These are phyloP conservation scores for Penicillium samsonianum DNA, from an alignment of 495 filamentous ascomycete species.

Conservation along the genomic window DNA sequence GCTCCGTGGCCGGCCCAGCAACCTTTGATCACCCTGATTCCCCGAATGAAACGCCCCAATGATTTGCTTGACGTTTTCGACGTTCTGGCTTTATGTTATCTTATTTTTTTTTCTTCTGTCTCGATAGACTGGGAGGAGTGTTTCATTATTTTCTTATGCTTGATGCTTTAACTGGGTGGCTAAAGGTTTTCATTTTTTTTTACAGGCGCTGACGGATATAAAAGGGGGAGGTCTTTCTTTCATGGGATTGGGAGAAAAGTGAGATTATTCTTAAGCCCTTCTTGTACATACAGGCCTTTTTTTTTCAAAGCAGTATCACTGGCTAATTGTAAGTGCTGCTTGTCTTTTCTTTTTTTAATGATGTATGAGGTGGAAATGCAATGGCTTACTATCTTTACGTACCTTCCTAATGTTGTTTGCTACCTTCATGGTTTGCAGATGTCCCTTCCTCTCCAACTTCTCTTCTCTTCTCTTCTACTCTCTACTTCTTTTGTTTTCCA, in stretches of 20 bases:
- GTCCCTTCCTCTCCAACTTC: slow-evolving; percentile 7
- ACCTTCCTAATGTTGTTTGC: slow-evolving; percentile 11
- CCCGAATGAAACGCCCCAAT: slow-evolving; percentile 40
- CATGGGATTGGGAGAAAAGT: slow-evolving; percentile 19
- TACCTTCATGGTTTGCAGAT: slow-evolving; percentile 7
- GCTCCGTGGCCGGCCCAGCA: slow-evolving; percentile 29
- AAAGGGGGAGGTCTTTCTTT: slow-evolving; percentile 21
- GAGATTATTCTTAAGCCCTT: slow-evolving; percentile 24
- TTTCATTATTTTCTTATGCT: slow-evolving; percentile 26
- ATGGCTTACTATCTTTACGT: slow-evolving; percentile 13
- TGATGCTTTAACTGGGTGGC: slow-evolving; percentile 24
- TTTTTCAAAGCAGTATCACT: slow-evolving; percentile 9
- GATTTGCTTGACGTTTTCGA: slow-evolving; percentile 24
- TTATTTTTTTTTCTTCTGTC: slow-evolving; percentile 23
- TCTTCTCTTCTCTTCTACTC: background rate
- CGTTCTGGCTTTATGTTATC: slow-evolving; percentile 13
- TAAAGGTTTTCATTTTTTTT: slow-evolving; percentile 20
- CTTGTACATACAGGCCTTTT: slow-evolving; percentile 28
- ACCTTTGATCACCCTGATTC: slow-evolving; percentile 38
- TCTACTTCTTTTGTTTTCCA: background rate
- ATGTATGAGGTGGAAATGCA: slow-evolving; percentile 15
- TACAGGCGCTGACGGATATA: slow-evolving; percentile 32
- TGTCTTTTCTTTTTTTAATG: slow-evolving; percentile 14
- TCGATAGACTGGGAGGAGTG: slow-evolving; percentile 31
- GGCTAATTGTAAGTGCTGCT: slow-evolving; percentile 11